Evolutionary conservation across 1,284 basidiomycete species (phyloP), one percentile per base, ranked within the genome.

Genomic region (Pseudozyma sp.): DNA sequence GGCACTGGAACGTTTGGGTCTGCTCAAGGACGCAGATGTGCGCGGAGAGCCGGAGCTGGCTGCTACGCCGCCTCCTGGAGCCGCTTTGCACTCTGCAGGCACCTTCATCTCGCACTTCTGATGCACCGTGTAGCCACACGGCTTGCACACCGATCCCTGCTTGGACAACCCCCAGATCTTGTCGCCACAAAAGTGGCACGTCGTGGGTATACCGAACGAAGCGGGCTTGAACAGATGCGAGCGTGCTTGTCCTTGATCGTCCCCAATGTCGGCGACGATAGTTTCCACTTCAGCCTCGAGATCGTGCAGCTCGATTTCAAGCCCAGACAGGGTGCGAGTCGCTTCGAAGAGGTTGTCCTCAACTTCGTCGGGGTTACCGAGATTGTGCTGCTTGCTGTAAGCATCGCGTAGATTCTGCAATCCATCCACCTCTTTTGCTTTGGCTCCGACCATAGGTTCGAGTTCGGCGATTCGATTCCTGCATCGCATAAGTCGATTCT

Each of bases 21-120:
- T 44, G 37, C 30, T 45, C 30, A 57, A 47, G 8, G 47, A 37
- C 11, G 19, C 40, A 14, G 57, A 60, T 7, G 17, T 19, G 7
- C 51, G 45, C 5, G 44, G 31, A n/a, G 54, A 35, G 34, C 46
- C 52, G 30, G 39, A 11, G 8, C 51, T 48, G 24, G 24, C 49
- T 3, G 37, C 39, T 7, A 43, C 45, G 3, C 47, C 44, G 17
- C 35, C 35, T 10, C 48, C 51, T 4, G 65, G 60, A n/a, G 62
- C 55, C n/a, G 75, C 66, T 40, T 68, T 71, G 59, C 77, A 79
- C 35, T 79, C 62, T 0, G 77, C 68, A 3, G 77, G 68, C 34
- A 79, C 77, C 63, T 79, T 79, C 54, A 77, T 63, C 74, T 79
- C 75, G 60, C 77, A 79, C 66, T 79, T 79, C 34, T 68, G 61